Conservation (phyloP, 2,329 filamentous ascomycete species). For the Tolypocladium nubicola region DNA sequence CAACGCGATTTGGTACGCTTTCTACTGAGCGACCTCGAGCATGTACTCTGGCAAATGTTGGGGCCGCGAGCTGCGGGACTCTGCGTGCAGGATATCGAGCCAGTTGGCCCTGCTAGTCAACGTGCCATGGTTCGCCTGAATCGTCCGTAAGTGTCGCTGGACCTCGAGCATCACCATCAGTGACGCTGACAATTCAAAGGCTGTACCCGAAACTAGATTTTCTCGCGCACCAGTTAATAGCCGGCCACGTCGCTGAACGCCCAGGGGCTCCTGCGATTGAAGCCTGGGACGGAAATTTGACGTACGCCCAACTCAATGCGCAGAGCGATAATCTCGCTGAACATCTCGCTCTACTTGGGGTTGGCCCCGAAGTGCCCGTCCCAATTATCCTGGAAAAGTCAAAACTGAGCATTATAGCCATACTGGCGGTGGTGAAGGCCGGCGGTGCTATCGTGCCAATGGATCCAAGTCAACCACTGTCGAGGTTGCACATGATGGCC, state of each 20-base stretch:
- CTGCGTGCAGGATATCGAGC: background rate
- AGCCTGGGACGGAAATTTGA: background rate
- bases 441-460: slow-evolving; percentile 13
- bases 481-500: slow-evolving; percentile 1
- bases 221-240: background rate
- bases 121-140: slow-evolving; percentile 1
- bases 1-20: background rate
- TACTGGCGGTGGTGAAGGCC: slow-evolving; percentile 13
- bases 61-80: background rate
- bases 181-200: background rate
- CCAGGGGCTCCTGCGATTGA: background rate
- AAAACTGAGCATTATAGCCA: slow-evolving; percentile 10
- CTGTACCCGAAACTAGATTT: background rate
- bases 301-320: background rate
- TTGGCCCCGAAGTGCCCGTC: background rate
- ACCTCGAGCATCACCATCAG: background rate
- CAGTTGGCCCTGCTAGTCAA: background rate
- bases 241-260: background rate
- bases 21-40: background rate
- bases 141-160: background rate
- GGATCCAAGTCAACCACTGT: slow-evolving; percentile 10
- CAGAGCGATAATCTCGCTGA: background rate
- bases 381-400: slow-evolving; percentile 10
- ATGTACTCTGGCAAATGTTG: background rate
- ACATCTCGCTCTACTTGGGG: background rate